phyloP scores from a whole-genome alignment of 768 basidiomycete genomes.

The Tricholomella constricta region DNA sequence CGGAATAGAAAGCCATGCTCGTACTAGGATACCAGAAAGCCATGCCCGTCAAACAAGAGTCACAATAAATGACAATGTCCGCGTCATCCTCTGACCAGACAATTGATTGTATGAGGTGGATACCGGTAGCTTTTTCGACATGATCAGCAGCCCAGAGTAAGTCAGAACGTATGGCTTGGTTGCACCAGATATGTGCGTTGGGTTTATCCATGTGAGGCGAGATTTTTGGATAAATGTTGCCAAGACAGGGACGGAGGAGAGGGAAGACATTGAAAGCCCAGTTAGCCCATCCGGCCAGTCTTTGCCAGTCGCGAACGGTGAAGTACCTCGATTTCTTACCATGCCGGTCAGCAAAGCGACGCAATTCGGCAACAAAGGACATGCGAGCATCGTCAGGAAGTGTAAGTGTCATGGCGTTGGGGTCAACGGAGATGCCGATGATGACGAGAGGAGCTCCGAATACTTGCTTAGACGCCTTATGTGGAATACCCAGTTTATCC shows the following conservation, averaged over 20 bases:
- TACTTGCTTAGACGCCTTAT: slow-evolving; percentile 41
- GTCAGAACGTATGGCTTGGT: slow-evolving; percentile 20
- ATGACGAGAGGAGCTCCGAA: slow-evolving; percentile 32
- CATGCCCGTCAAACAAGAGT: slow-evolving; percentile 22
- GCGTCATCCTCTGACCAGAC: slow-evolving; percentile 19
- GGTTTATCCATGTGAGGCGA: slow-evolving; percentile 17
- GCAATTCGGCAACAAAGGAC: slow-evolving; percentile 15
- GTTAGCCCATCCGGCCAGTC: slow-evolving; percentile 36
- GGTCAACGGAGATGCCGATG: slow-evolving; percentile 41
- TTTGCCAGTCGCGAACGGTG: slow-evolving; percentile 26
- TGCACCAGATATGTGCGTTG: slow-evolving; percentile 22
- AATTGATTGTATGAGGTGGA: slow-evolving; percentile 21
- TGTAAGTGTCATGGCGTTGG: slow-evolving; percentile 30
- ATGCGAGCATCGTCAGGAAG: slow-evolving; percentile 6
- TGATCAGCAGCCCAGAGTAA: slow-evolving; percentile 29
- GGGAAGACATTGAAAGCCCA: slow-evolving; percentile 42
- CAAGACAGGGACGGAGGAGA: slow-evolving; percentile 27
- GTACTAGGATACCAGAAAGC: slow-evolving; percentile 20
- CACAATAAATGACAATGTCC: slow-evolving; percentile 17
- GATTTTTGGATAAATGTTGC: slow-evolving; percentile 32
- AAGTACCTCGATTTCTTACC: background rate
- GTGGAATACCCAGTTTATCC: slow-evolving; percentile 41
- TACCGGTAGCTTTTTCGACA: slow-evolving; percentile 16
- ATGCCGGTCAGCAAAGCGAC: slow-evolving; percentile 3
- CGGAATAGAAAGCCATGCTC: slow-evolving; percentile 15